Conservation (phyloP, 2,329 filamentous ascomycete genomes). For the Fusarium siculi region DNA sequence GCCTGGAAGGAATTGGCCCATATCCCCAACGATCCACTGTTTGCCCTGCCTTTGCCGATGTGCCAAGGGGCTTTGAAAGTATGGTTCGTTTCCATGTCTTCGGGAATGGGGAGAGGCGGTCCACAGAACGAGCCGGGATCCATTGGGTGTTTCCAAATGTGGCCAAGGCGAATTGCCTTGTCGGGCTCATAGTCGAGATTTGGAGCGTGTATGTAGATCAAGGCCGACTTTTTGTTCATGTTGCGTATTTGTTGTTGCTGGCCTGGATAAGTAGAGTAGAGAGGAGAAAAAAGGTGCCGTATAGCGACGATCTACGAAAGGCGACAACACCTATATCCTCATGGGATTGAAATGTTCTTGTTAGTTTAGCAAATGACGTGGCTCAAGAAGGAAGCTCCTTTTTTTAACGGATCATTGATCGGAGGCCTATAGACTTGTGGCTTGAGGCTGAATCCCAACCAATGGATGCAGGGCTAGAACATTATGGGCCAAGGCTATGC, state of each 20-base stretch:
- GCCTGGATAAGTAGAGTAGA: neutral
- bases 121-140: neutral
- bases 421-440: neutral
- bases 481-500: neutral
- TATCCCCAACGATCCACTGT: neutral
- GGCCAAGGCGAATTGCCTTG: neutral
- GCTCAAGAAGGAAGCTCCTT: neutral
- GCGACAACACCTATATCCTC: neutral
- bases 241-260: neutral
- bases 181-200: neutral
- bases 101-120: neutral
- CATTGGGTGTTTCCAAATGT: neutral
- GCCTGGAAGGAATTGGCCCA: neutral
- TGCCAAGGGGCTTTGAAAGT: neutral
- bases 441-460: neutral
- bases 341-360: neutral
- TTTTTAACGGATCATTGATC: neutral
- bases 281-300: too few species aligned
- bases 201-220: neutral
- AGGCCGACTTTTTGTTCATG: neutral
- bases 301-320: neutral
- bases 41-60: neutral
- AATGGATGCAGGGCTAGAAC: neutral
- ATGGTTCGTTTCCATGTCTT: neutral
- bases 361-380: neutral